Evolutionary conservation across 106 monocot species (phyloP).

Genomic region (Agapanthus africanus): DNA sequence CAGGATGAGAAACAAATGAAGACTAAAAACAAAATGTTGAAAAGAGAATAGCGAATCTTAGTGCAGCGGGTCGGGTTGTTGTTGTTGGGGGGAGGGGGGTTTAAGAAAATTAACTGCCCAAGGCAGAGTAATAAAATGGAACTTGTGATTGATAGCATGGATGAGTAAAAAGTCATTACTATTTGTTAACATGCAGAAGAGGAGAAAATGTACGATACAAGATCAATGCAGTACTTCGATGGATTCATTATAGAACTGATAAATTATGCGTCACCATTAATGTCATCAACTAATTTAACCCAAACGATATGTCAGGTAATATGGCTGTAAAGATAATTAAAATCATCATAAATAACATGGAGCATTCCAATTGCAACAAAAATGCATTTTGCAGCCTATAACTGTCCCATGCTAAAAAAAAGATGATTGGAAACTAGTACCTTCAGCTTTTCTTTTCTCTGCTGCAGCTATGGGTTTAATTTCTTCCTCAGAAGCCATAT

Average conservation of each 20-base stretch:
- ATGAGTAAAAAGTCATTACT: no score
- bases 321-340: background rate
- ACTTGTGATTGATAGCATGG: no score
- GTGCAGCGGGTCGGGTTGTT: background rate
- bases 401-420: background rate
- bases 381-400: background rate
- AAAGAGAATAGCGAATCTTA: background rate
- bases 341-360: background rate
- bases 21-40: background rate
- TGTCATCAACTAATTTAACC: background rate
- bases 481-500: constrained; percentile 23
- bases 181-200: no score
- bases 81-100: no score
- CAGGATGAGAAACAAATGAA: background rate
- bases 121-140: no score
- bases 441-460: constrained; percentile 84
- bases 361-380: background rate
- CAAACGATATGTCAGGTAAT: background rate
- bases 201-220: no score
- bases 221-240: no score
- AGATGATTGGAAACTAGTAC: constrained; percentile 16
- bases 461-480: constrained; percentile 14
- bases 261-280: no score
- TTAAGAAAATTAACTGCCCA: no score
- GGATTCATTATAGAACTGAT: no score